These are phyloP conservation scores for Aspergillus nanangensis DNA, from an alignment of 495 filamentous ascomycete species.

Conservation along the genomic window DNA sequence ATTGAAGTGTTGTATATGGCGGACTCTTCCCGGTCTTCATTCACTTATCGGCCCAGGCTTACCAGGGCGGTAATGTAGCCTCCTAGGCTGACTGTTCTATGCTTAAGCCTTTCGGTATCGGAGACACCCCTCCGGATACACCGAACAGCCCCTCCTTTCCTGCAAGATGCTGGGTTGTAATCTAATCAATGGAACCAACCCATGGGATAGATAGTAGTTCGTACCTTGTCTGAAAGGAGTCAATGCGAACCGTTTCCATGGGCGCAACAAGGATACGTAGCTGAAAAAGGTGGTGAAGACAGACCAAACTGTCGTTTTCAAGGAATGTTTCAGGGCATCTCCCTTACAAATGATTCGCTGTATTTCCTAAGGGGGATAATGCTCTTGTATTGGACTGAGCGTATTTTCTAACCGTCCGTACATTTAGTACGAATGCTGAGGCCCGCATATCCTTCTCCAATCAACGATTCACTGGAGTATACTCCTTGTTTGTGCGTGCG, in stretches of 20 bases:
- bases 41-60: background rate
- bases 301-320: slow-evolving; percentile 2
- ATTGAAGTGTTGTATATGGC: too few species aligned
- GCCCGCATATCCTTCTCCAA: slow-evolving; percentile 25
- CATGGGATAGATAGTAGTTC: slow-evolving; percentile 8
- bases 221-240: background rate
- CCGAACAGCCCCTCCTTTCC: slow-evolving; percentile 16
- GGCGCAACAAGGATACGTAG: background rate
- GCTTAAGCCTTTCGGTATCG: slow-evolving; percentile 8
- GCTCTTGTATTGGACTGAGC: slow-evolving; percentile 17
- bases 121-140: slow-evolving; percentile 13
- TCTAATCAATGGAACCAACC: slow-evolving; percentile 7
- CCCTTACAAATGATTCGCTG: slow-evolving; percentile 11
- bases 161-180: slow-evolving; percentile 11
- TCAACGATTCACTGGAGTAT: slow-evolving; percentile 19
- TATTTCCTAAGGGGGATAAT: too few species aligned
- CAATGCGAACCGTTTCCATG: background rate
- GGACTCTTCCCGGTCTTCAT: too few species aligned
- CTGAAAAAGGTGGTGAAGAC: background rate
- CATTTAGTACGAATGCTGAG: slow-evolving; percentile 26
- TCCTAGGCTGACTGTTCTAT: background rate
- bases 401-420: slow-evolving; percentile 21
- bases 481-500: slow-evolving; percentile 14
- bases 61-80: background rate
- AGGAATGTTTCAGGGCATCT: slow-evolving; percentile 2